Evolutionary conservation across 164 flowering plant species (phyloP).

Genomic region (Umbellularia californica): DNA sequence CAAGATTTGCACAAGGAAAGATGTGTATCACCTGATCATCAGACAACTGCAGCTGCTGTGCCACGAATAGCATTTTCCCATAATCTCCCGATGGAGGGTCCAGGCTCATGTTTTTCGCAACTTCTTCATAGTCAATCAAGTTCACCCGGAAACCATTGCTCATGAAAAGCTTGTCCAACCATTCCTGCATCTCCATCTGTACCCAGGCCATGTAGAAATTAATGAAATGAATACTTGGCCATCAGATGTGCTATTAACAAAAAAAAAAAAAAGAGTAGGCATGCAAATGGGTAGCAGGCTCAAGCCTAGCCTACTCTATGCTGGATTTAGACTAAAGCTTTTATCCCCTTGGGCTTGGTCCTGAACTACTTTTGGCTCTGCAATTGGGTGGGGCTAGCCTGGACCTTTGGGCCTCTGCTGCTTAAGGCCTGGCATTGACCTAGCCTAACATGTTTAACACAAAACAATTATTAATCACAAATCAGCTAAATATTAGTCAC

Average conservation of each 20-base stretch:
- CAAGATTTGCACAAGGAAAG: not conserved
- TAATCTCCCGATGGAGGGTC: constrained; percentile 28
- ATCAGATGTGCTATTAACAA: too few species aligned
- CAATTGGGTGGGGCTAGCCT: not conserved
- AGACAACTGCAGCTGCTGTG: constrained; percentile 78
- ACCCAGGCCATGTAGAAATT: constrained; percentile 5
- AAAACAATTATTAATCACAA: too few species aligned
- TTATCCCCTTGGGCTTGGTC: not conserved
- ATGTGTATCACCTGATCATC: constrained; percentile 64
- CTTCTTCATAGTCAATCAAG: constrained; percentile 32
- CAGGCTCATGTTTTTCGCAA: constrained; percentile 37
- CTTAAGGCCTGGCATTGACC: too few species aligned
- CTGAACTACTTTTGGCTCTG: not conserved
- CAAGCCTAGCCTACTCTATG: not conserved
- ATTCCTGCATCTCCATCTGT: constrained; percentile 35
- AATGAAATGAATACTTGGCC: not conserved
- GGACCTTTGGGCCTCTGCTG: not conserved
- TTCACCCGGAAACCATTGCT: constrained; percentile 63
- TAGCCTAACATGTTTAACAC: not conserved
- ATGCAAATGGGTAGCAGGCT: not conserved
- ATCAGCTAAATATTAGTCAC: not conserved
- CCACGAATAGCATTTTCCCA: constrained; percentile 52
- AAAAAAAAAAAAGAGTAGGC: not conserved
- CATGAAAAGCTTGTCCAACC: constrained; percentile 70
- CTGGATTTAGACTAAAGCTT: not conserved